Conservation (phyloP, 495 filamentous ascomycete species). For the Trichodelitschia bisporula region DNA sequence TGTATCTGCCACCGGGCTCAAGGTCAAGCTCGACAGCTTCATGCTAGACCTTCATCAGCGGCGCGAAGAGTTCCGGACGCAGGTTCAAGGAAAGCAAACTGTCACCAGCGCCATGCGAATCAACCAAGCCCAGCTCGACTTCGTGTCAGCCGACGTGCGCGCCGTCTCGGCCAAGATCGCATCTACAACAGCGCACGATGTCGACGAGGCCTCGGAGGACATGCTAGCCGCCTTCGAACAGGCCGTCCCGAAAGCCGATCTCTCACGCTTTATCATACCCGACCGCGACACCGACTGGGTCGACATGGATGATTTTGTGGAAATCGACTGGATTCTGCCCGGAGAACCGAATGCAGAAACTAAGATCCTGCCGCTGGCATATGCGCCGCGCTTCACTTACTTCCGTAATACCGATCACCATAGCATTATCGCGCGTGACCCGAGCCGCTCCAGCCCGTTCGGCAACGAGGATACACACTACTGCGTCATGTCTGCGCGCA, state of each 20-base stretch:
- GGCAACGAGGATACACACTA: constrained; percentile 79
- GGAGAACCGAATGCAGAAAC: constrained; percentile 79
- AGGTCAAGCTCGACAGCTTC: constrained; percentile 79
- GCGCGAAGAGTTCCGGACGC: constrained; percentile 69
- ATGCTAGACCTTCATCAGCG: constrained; percentile 92
- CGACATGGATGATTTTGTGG: constrained; percentile 98
- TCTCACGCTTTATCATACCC: constrained; percentile 79
- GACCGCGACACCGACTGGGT: constrained; percentile 90
- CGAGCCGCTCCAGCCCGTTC: constrained; percentile 57
- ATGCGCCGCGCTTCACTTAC: constrained; percentile 83
- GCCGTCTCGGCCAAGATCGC: constrained; percentile 79
- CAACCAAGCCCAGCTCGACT: constrained; percentile 75
- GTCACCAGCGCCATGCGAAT: constrained; percentile 86
- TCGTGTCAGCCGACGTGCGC: constrained; percentile 77
- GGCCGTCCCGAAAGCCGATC: constrained; percentile 30
- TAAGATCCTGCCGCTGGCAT: constrained; percentile 77
- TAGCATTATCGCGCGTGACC: constrained; percentile 37
- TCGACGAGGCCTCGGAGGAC: constrained; percentile 36
- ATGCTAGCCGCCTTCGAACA: constrained; percentile 31
- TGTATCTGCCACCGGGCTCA: constrained; percentile 79
- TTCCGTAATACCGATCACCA: constrained; percentile 91
- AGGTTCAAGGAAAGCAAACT: constrained; percentile 44
- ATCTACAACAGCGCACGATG: constrained; percentile 47
- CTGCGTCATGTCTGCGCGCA: constrained; percentile 84
- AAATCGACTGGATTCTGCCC: constrained; percentile 86